Conservation (phyloP, 495 filamentous ascomycete genomes). For the Talaromyces adpressus region DNA sequence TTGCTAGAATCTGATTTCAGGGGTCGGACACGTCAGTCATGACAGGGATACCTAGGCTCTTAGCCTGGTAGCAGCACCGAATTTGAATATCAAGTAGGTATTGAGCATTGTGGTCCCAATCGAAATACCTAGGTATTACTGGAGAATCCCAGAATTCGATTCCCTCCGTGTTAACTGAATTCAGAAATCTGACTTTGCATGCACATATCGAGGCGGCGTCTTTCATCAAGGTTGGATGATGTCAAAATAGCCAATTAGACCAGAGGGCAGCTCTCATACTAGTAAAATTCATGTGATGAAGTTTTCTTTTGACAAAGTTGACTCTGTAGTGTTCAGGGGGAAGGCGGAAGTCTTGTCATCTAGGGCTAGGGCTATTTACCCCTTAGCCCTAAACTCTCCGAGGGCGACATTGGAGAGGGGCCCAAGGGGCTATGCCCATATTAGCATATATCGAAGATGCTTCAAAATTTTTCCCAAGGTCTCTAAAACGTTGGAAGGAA, state of each 20-base stretch:
- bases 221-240: too few relatives aligned
- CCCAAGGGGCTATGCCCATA: background rate
- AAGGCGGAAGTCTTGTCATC: background rate
- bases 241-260: background rate
- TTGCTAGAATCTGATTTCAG: slow-evolving; percentile 5
- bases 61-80: too few relatives aligned
- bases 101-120: too few relatives aligned
- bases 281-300: background rate
- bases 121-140: too few relatives aligned
- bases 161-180: too few relatives aligned
- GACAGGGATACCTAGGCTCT: background rate
- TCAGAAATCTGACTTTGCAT: background rate
- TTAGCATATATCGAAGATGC: too few relatives aligned
- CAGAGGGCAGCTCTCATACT: background rate
- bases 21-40: background rate
- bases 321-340: background rate
- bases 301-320: background rate
- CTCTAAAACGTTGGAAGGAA: too few relatives aligned
- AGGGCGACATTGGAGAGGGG: background rate
- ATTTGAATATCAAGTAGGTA: too few relatives aligned
- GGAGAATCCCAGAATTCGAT: too few relatives aligned
- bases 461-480: too few relatives aligned
- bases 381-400: background rate
- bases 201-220: background rate
- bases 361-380: background rate